These are phyloP conservation scores for Pelagophyceae sp. DNA, from an alignment of 352 stramenopile species.

Conservation along the genomic window DNA sequence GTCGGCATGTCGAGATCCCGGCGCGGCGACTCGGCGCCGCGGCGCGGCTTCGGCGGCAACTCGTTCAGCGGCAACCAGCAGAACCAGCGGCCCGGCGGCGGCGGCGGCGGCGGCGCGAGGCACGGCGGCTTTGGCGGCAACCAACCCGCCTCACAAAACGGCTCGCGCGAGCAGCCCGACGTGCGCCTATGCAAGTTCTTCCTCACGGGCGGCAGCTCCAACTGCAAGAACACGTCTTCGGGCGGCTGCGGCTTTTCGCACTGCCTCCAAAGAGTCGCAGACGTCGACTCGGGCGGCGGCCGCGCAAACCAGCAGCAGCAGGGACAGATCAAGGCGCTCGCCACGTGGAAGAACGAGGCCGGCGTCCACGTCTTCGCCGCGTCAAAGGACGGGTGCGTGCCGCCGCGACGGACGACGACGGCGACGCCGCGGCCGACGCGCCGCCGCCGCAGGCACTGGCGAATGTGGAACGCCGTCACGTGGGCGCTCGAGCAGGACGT, in stretches of 20 bases:
- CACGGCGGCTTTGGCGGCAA: not conserved
- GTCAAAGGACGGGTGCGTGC: constrained; percentile 2
- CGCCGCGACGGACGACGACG: not conserved
- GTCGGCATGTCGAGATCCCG: too few relatives aligned
- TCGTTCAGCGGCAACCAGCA: too few relatives aligned
- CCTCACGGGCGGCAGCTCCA: not conserved
- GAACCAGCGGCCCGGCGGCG: too few relatives aligned
- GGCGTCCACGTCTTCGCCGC: not conserved
- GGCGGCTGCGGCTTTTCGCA: constrained; percentile 1
- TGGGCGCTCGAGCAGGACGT: not conserved
- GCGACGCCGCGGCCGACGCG: too few relatives aligned
- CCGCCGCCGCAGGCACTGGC: too few relatives aligned
- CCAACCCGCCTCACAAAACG: too few relatives aligned
- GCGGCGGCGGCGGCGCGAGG: too few relatives aligned
- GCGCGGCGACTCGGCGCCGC: too few relatives aligned
- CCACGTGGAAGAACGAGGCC: not conserved
- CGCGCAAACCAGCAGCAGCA: not conserved
- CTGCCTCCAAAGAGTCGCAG: not conserved
- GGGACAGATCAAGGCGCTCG: not conserved
- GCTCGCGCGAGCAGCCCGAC: constrained; percentile 14
- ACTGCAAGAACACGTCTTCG: not conserved
- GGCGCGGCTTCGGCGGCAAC: too few relatives aligned
- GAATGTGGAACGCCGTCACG: not conserved
- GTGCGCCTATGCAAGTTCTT: constrained; percentile 17
- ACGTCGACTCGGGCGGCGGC: not conserved